These are phyloP conservation scores for Aphanocladium album DNA, from an alignment of 2,329 filamentous ascomycete species.

Conservation along the genomic window DNA sequence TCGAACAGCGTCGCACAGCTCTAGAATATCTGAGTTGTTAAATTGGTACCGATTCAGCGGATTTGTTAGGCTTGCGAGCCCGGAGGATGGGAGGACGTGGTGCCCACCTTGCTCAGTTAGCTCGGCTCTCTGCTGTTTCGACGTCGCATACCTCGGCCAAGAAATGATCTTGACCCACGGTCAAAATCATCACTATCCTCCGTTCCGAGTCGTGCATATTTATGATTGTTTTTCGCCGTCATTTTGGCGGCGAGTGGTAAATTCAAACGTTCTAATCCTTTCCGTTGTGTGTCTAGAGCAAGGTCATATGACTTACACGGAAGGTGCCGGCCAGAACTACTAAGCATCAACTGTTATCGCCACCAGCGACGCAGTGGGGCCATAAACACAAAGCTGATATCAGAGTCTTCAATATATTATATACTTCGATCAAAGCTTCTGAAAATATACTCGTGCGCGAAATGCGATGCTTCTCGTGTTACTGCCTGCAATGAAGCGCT, in stretches of 20 bases:
- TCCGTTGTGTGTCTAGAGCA: no score
- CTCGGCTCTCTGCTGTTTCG: no score
- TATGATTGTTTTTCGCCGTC: not conserved
- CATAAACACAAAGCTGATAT: no score
- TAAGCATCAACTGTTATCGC: no score
- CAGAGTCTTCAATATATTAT: no score
- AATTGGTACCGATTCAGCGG: constrained; percentile 9
- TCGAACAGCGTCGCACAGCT: constrained; percentile 40
- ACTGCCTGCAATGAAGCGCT: no score
- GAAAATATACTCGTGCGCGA: no score
- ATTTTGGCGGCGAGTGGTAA: not conserved
- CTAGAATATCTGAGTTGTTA: constrained; percentile 22
- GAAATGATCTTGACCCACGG: not conserved
- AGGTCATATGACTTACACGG: no score
- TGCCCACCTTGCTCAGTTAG: not conserved
- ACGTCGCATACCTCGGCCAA: not conserved
- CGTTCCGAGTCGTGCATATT: not conserved
- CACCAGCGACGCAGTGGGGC: no score
- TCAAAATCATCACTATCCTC: not conserved
- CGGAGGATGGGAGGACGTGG: not conserved
- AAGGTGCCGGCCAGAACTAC: no score
- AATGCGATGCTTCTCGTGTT: no score
- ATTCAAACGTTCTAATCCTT: not conserved
- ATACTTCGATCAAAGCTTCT: no score
- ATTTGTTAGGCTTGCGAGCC: constrained; percentile 4